Base-by-base conservation (phyloP, 2,329 filamentous ascomycete species). In the Phialemoniopsis sp. region DNA sequence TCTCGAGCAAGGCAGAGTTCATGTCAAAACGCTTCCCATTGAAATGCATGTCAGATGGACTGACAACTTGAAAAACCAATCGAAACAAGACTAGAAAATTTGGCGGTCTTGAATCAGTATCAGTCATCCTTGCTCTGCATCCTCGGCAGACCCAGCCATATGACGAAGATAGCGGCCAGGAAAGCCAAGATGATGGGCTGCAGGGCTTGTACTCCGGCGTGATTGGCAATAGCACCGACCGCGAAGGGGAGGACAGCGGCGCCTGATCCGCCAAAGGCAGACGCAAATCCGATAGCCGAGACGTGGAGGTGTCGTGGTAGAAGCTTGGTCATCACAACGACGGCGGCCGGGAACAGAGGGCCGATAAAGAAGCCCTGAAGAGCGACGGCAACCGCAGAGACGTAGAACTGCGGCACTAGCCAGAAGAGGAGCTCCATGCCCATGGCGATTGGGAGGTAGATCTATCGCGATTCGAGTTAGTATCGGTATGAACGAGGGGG, bases 291-390 rank as follows among this genome's bases (percentile, higher is more conserved):
- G 47, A 93, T 87, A 0, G 82, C 77, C 16, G 75, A 77, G 26
- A 91, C 85, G 53, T 93, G 87, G n/a, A 89, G 63, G 42, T 87
- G 75, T 32, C 73, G 72, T 0, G 87, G 87, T 3, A 93, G 68
- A 4, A 66, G 66, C 50, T 85, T 87, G 0, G 84, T 87, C 19
- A 82, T 78, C 4, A 78, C 80, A 1, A 89, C 78, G 2, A 91
- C 71, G 1, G 75, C 83, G 3, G 81, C 82, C 0, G 87, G 85
- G 59, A 90, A 91, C 14, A 91, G 59, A 0, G 87, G 87, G 0
- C 87, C 87, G 0, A 93, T 69, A 54, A 90, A 88, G 68, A 91
- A 89, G 0, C 87, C 87, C 44, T 88, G 76, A 0, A 91, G 57
- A 0, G 80, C 68, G 10, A 89, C 81, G 5, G 84, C 80, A 2